Base-by-base conservation (phyloP, 345 rosid species). In the Gossypium sturtianum region DNA sequence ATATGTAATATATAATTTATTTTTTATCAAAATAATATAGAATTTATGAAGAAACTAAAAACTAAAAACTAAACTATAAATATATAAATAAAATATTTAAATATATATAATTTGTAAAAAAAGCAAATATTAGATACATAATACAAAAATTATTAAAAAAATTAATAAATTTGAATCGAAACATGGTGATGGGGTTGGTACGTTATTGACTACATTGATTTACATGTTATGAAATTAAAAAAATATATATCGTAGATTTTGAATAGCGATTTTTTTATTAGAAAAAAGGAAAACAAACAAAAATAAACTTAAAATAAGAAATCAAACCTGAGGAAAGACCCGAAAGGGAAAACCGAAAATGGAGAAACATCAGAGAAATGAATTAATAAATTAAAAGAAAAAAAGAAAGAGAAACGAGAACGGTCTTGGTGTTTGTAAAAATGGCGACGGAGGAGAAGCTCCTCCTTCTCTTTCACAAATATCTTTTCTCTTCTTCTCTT, bases 371-470 rank as follows among this genome's bases (percentile, higher is more conserved):
- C 15, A 60, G 62, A 71, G 22, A 77, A 41, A 48, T 62, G 13
- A 65, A 77, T 57, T 13, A 73, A 43, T 12, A 47, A 66, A 19
- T 22, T 2, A 19, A 52, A 11, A 22, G 6, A 25, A 52, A 63
- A 52, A 12, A 70, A 27, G 29, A 17, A 56, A 58, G 41, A 72
- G 80, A 84, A 83, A 81, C 41, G 41, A 34, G 41, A 5, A 34
- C 76, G 74, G 77, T 73, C 76, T 72, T 63, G 68, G 60, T 29
- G 73, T 17, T 53, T 60, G 72, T 60, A 75, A 76, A 71, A 79
- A 87, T 76, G 84, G 84, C 75, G 83, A 82, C 72, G 84, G 87
- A 83, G 86, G 85, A 84, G 84, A 76, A 80, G 62, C 84, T 61
- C 84, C 85, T 86, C 82, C 82, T 73, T 74, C 72, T 60, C 58